These are phyloP conservation scores for Dichotomopilus funicola DNA, from an alignment of 2,329 filamentous ascomycete species.

Conservation along the genomic window DNA sequence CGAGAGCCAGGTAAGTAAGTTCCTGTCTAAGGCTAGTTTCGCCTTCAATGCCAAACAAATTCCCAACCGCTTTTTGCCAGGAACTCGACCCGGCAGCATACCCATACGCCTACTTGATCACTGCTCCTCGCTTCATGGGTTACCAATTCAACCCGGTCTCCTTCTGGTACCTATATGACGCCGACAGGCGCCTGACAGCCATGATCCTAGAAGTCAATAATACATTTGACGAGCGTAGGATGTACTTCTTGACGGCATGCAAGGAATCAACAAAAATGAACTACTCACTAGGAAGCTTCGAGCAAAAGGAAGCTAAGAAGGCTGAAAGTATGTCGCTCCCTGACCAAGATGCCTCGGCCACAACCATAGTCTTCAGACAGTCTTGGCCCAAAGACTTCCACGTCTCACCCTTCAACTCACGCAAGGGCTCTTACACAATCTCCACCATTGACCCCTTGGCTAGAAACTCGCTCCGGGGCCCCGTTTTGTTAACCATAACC, in stretches of 20 bases:
- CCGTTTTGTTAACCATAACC: conserved; percentile 53
- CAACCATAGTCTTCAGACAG: conserved; percentile 36
- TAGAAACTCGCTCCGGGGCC: conserved; percentile 30
- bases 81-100: conserved; percentile 53
- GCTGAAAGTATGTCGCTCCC: neutral
- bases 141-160: conserved; percentile 71
- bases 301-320: neutral
- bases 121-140: conserved; percentile 60
- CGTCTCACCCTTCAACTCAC: conserved; percentile 67
- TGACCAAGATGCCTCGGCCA: neutral
- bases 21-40: no score
- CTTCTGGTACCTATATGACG: conserved; percentile 71
- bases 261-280: neutral
- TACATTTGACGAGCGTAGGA: conserved; percentile 64
- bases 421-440: conserved; percentile 49
- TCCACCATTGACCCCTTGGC: conserved; percentile 42
- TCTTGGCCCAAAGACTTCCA: conserved; percentile 67
- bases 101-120: conserved; percentile 63
- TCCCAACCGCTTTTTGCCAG: conserved; percentile 31
- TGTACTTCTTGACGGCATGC: conserved; percentile 49
- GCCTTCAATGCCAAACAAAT: conserved; percentile 6
- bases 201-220: conserved; percentile 72
- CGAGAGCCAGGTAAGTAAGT: conserved; percentile 42
- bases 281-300: neutral
- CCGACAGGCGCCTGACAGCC: conserved; percentile 48